Evolutionary conservation across 2,329 filamentous ascomycete species (phyloP), one percentile per base, ranked within the genome.

Genomic region (Alternaria panax): DNA sequence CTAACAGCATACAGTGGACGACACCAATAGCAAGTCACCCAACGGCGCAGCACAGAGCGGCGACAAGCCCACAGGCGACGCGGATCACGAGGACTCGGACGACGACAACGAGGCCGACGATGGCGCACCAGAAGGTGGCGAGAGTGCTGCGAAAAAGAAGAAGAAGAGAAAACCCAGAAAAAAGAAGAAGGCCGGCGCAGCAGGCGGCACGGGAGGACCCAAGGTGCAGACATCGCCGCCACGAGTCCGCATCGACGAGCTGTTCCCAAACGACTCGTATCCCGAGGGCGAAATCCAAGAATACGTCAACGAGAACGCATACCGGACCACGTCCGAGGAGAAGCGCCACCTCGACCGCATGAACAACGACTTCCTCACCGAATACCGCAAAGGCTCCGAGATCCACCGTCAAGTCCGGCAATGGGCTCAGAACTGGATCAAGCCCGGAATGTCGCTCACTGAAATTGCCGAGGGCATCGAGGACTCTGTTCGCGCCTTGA

Each of bases 381-480:
- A 96, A 72, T 96, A 93, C 77, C 89, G 92, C 62, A 87, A 93
- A 71, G 92, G 88, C 46, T 91, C 92, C n/a, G 92, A 96, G 80
- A 87, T 92, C n/a, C 92, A 96, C 78, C 88, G 92, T 57, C 91
- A 96, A 76, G 92, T 95, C 57, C 89, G 92, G 51, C 89, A 92
- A 77, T 93, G 91, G 85, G 92, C 91, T 4, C 89, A 92, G 79
- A 89, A 89, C 75, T 89, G 85, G 73, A 91, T 95, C 74, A 90
- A 90, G 82, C 92, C 92, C 0, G 92, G 92, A 47, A 89, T 92
- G 84, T 87, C 85, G 7, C 80, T 96, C 74, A 92, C 89, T 3
- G 89, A 93, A 77, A 94, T 96, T 67, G 91, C 92, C 8, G 89
- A 94, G 75, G 90, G 89, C n/a, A 96, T 96, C 69, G 92, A 96